Base-by-base conservation (phyloP, 1,284 basidiomycete genomes). In the Pterulicium gracile region DNA sequence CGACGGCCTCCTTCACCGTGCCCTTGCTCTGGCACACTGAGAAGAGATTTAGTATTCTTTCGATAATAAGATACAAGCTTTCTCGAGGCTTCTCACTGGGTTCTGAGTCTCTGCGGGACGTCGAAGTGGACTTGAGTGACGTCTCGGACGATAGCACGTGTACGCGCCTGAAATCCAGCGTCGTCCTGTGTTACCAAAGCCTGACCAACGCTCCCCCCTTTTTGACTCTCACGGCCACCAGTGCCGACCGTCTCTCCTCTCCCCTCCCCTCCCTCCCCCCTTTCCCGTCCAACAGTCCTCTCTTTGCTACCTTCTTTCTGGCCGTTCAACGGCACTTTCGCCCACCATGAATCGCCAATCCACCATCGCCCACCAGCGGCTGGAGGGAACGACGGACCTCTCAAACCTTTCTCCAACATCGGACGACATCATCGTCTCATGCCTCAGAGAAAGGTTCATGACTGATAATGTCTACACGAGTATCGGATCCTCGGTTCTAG, bases 371-470 rank as follows among this genome's bases (percentile, higher is more conserved):
- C 75, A 76, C 59, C 78, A 81, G 59, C 76, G 73, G 57, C 74
- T 86, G 53, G 80, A 86, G 68, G 72, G 71, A 46, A 74, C 77
- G 54, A 69, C 66, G 13, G 79, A 88, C 75, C 75, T 88, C 57
- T 62, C 78, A 18, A 64, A 65, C 27, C 72, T 87, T 47, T 66
- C 75, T 1, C 63, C 75, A 46, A 58, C 82, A 49, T 80, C 80
- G 4, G 86, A 89, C 68, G 86, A 89, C 60, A 70, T 79, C 60
- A 79, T 89, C 58, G 81, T 88, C 46, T 77, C 86, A 51, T 87
- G 84, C 51, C 74, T 94, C 44, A 81, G 88, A 24, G 88, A 93
- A 65, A 76, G 89, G 34, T 94, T 92, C 65, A 80, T 90, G 69
- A 69, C 78, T 1, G 86, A 91, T 66, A 77, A 69, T 52, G 83